Evolutionary conservation across 2,329 filamentous ascomycete species (phyloP).

Genomic region (Neopestalotiopsis sp.): DNA sequence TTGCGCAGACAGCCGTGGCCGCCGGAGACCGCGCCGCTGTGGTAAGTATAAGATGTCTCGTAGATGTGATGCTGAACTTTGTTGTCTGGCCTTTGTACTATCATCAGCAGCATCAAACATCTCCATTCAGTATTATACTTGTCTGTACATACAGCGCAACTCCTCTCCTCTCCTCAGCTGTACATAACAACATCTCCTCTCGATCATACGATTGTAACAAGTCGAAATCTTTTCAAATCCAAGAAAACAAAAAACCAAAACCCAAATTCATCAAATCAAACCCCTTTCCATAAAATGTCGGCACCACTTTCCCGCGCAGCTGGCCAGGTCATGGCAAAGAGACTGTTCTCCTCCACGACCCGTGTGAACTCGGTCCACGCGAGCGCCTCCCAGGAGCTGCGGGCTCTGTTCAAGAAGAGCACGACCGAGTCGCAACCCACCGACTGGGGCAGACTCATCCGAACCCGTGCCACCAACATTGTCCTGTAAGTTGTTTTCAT

Average conservation of each 20-base stretch:
- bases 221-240: not conserved
- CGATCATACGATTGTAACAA: conserved; percentile 1
- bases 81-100: conserved; percentile 10
- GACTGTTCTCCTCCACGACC: conserved; percentile 17
- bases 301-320: conserved; percentile 16
- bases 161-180: conserved; percentile 11
- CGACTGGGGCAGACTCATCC: conserved; percentile 17
- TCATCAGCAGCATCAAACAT: conserved; percentile 16
- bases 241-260: not conserved
- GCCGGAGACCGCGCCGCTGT: conserved; percentile 11
- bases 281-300: conserved; percentile 5
- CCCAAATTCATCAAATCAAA: not conserved
- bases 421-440: conserved; percentile 12
- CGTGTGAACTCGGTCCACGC: conserved; percentile 8
- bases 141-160: conserved; percentile 14
- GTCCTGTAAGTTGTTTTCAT: conserved; percentile 12
- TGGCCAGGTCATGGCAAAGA: conserved; percentile 12
- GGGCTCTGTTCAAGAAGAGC: conserved; percentile 13
- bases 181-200: conserved; percentile 13
- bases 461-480: not conserved
- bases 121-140: conserved; percentile 7
- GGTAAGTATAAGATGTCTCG: conserved; percentile 16
- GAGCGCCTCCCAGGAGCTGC: conserved; percentile 3
- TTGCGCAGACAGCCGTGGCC: not conserved
- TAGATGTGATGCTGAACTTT: not conserved